Base-by-base conservation (phyloP, 202 grass and related monocot genomes). In the Cymbopogon flexuosus region DNA sequence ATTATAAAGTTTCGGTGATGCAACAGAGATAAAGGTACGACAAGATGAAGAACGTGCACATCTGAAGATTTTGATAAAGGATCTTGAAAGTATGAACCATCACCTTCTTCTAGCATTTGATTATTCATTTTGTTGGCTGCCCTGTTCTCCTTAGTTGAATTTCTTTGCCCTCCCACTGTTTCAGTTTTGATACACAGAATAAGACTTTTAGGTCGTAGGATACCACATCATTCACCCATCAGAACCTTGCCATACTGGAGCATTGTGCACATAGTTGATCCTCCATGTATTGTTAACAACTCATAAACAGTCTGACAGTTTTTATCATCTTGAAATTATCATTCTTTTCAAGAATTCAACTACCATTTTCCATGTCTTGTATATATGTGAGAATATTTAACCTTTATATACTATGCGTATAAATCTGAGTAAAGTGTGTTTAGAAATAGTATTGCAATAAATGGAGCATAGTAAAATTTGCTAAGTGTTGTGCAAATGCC, bases 11-110 rank as follows among this genome's bases (percentile, higher is more conserved):
- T 68, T 73, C 52, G 12, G 35, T 80, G n/a, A 72, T 84, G 62
- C 68, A 62, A 88, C 84, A 98, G 96, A 98, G 84, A 86, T 87
- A 43, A 98, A 86, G 77, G 41, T 79, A 76, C 70, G 75, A 19
- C 84, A 91, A 81, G 84, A 93, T 24, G 96, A 98, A 93, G 95
- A 98, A 68, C 84, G 52, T 23, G 86, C 80, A 47, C 95, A 98
- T 41, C 79, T 98, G 68, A 98, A 88, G 88, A 93, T 88, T 79
- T 61, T 98, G 58, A 67, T 98, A 79, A 88, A 72, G 87, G 88
- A 91, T 84, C 88, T 95, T 83, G 86, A 93, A 89, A 91, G 96
- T 93, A 91, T 85, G 82, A 57, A 67, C 52, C 12, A 10, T 66
- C 18, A 45, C 54, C 72, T 51, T 8, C 61, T 1, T 68, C 49